Evolutionary conservation across 208 protist genomes (phyloP), one percentile per base, ranked within the genome.

Genomic region (Wallacemonas collosoma): DNA sequence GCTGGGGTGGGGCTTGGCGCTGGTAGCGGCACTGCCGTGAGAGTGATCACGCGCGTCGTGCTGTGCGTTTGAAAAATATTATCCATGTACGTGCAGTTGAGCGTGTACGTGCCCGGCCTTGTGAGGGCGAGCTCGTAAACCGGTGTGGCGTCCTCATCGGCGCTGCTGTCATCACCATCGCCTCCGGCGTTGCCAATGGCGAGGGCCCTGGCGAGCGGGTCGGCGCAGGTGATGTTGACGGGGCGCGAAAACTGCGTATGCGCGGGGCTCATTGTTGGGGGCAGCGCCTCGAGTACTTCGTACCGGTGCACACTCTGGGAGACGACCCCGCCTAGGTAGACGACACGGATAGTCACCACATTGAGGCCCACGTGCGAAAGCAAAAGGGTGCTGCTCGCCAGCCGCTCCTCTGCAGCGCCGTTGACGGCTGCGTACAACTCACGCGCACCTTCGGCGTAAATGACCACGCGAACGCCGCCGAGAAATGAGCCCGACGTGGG

Each of bases 41-140:
- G 51, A 38, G 71, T 47, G 58, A 87, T 54, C 39, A 68, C 36
- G 40, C 43, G 43, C 12, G n/a, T 73, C 9, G 77, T 55, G 26
- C 38, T 67, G 72, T 80, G 77, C 47, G 41, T 53, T 40, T 54
- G 44, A 15, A 70, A 58, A 4, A 90, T 66, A 55, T 81, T 72
- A 64, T 93, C 87, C 8, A 60, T 54, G 79, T 93, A 90, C 51
- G 57, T 61, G 71, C 87, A 90, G 48, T 74, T 76, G 36, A 93
- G 65, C 12, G 65, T 77, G 79, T 84, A 88, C 26, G 2, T 58
- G 12, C 87, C 84, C 36, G 84, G 84, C 7, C 15, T 68, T 35
- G 56, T 17, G 48, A 86, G 61, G 5, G 39, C 2, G 17, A 71
- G 45, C 12, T 40, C 55, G 68, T 69, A 83, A 1, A 65, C 65